phyloP scores from a whole-genome alignment of 2,329 filamentous ascomycete species.

The Calonectria ilicicola region DNA sequence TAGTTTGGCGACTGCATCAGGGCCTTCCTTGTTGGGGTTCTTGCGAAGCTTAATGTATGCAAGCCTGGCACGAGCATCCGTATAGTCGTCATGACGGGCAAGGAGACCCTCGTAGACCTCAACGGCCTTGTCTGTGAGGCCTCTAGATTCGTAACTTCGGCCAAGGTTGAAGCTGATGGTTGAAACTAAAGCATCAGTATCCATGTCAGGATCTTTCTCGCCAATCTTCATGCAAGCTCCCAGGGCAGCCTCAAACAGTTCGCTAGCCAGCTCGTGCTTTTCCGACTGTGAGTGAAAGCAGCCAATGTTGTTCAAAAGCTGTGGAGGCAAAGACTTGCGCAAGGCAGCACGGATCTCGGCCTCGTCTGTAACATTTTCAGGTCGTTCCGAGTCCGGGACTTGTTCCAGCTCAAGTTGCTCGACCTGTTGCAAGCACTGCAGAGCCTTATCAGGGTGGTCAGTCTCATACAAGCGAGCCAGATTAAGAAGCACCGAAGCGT shows the following conservation, averaged over 20 bases:
- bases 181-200: constrained; percentile 92
- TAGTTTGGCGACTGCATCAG: constrained; percentile 85
- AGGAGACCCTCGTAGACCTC: constrained; percentile 90
- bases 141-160: constrained; percentile 89
- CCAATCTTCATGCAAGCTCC: constrained; percentile 87
- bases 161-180: constrained; percentile 98
- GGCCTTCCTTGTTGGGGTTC: constrained; percentile 86
- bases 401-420: constrained; percentile 90
- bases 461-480: constrained; percentile 90
- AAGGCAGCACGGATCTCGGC: constrained; percentile 70
- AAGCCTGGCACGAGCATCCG: constrained; percentile 87
- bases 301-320: constrained; percentile 96
- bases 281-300: constrained; percentile 94
- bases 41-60: constrained; percentile 90
- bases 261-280: constrained; percentile 81
- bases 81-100: constrained; percentile 89
- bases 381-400: constrained; percentile 76
- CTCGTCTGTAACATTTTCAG: constrained; percentile 67
- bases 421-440: constrained; percentile 92
- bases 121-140: constrained; percentile 83
- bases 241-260: constrained; percentile 92
- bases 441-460: constrained; percentile 87
- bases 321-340: constrained; percentile 85
- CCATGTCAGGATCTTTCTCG: constrained; percentile 79
- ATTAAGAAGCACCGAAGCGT: constrained; percentile 90